A percentile compares a stretch with the other conserved stretches of the same genome.
These are phyloP conservation scores for Millerozyma miso DNA, from an alignment of 805 yeast species.

Conservation along the genomic window DNA sequence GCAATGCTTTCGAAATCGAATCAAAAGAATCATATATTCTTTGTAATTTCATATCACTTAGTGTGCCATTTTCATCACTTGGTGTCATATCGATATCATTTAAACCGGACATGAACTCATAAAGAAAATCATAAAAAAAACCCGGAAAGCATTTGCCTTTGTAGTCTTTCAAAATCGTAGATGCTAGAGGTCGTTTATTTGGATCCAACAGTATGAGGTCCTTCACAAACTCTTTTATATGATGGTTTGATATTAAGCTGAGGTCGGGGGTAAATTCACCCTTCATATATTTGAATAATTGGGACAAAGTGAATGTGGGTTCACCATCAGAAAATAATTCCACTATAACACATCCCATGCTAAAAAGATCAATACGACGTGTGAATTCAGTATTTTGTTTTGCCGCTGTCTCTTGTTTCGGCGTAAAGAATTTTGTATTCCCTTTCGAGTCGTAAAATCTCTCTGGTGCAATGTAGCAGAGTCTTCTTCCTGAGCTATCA, in stretches of 20 bases:
- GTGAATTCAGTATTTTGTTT: constrained; percentile 35
- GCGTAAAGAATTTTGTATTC: constrained; percentile 14
- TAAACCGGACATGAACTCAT: constrained; percentile 52
- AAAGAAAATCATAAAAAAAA: constrained; percentile 63
- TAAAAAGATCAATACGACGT: constrained; percentile 74
- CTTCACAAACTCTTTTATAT: constrained; percentile 51
- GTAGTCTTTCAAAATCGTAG: constrained; percentile 48
- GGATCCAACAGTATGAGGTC: constrained; percentile 69
- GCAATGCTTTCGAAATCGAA: constrained; percentile 27
- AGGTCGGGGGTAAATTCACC: constrained; percentile 65
- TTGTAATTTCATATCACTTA: constrained; percentile 48
- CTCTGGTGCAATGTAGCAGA: constrained; percentile 94
- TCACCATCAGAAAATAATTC: constrained; percentile 85
- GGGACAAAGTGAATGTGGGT: constrained; percentile 82
- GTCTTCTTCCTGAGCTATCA: constrained; percentile 82
- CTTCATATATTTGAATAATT: constrained; percentile 75
- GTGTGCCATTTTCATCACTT: constrained; percentile 11
- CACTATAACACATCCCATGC: constrained; percentile 84
- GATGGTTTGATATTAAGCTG: constrained; percentile 46
- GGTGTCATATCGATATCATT: constrained; percentile 19
- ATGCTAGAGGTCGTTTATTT: constrained; percentile 50
- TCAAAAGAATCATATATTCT: constrained; percentile 58
- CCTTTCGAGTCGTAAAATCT: constrained; percentile 50
- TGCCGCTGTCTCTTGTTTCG: constrained; percentile 19
- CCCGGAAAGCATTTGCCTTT: constrained; percentile 57